These are phyloP conservation scores for Psilocybe mexicana DNA, from an alignment of 1,284 basidiomycete genomes.

Conservation along the genomic window DNA sequence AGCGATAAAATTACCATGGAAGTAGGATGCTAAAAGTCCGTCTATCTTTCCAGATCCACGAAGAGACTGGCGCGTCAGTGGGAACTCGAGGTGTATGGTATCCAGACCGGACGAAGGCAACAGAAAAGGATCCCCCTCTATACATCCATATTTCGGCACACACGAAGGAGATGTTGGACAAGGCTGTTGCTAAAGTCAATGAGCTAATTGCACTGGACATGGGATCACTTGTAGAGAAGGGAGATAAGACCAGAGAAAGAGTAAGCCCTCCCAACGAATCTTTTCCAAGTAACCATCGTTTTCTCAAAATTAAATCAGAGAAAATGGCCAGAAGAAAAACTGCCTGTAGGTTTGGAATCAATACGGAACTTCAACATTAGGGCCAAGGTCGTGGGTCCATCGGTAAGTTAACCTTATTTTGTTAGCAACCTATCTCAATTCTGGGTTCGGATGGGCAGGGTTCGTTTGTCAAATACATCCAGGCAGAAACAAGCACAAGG, in stretches of 20 bases:
- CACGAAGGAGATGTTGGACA: conserved; percentile 77
- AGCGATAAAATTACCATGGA: neutral
- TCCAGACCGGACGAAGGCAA: conserved; percentile 86
- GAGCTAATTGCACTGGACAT: conserved; percentile 86
- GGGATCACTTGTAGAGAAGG: conserved; percentile 86
- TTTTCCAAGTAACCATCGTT: conserved; percentile 8
- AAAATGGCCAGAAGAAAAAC: conserved; percentile 96
- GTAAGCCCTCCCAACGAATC: conserved; percentile 11
- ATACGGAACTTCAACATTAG: conserved; percentile 97
- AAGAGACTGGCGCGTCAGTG: conserved; percentile 88
- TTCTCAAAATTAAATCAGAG: conserved; percentile 43
- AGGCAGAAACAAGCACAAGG: conserved; percentile 92
- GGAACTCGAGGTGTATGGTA: conserved; percentile 95
- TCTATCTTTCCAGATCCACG: conserved; percentile 58
- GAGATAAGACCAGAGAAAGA: conserved; percentile 43
- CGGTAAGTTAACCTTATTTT: conserved; percentile 12
- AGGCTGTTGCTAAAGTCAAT: conserved; percentile 81
- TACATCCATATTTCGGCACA: conserved; percentile 93
- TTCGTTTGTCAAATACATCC: conserved; percentile 98
- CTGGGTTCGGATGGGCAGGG: conserved; percentile 50
- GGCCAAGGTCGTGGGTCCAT: conserved; percentile 94
- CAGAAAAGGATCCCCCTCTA: conserved; percentile 90
- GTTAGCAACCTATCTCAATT: neutral
- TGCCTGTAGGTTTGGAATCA: conserved; percentile 85
- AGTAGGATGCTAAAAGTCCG: neutral